Percentiles rank a stretch among this genome's conserved stretches.
These are phyloP conservation scores for Galerina marginata DNA, from an alignment of 768 basidiomycete species.

Conservation along the genomic window DNA sequence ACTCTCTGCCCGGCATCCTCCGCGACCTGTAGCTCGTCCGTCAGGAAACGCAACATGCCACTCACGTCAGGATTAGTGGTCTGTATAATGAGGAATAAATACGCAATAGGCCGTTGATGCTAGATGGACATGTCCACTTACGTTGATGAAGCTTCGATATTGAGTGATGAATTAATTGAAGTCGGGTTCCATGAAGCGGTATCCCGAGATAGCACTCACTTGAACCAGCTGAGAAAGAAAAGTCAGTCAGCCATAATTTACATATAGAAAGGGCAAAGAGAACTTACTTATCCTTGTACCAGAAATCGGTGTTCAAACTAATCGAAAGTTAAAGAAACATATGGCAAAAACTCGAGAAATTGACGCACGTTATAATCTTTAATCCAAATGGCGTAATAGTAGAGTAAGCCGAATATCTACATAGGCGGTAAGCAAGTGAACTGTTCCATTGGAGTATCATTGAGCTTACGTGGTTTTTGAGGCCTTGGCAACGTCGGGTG, in stretches of 20 bases:
- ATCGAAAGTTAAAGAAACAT: background rate
- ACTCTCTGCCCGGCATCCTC: background rate
- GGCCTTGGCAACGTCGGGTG: background rate
- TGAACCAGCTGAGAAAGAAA: background rate
- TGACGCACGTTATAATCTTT: background rate
- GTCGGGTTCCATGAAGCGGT: background rate
- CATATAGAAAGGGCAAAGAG: background rate
- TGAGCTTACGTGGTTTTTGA: background rate
- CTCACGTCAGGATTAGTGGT: slow-evolving; percentile 4
- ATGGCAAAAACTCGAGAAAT: background rate
- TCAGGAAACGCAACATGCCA: slow-evolving; percentile 3
- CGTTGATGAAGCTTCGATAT: background rate
- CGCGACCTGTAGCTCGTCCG: slow-evolving; percentile 1
- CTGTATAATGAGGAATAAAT: background rate
- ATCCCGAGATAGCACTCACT: background rate
- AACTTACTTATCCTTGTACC: slow-evolving; percentile 6
- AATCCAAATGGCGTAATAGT: slow-evolving; percentile 1
- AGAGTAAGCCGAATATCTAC: background rate
- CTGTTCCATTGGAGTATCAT: background rate
- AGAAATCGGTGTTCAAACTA: slow-evolving; percentile 1
- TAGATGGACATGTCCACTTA: background rate
- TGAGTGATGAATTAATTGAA: background rate
- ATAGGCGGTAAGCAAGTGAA: background rate
- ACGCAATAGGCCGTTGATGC: background rate
- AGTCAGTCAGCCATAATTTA: background rate